Base-by-base conservation (phyloP, 2,329 filamentous ascomycete species). In the Fusarium chaquense region DNA sequence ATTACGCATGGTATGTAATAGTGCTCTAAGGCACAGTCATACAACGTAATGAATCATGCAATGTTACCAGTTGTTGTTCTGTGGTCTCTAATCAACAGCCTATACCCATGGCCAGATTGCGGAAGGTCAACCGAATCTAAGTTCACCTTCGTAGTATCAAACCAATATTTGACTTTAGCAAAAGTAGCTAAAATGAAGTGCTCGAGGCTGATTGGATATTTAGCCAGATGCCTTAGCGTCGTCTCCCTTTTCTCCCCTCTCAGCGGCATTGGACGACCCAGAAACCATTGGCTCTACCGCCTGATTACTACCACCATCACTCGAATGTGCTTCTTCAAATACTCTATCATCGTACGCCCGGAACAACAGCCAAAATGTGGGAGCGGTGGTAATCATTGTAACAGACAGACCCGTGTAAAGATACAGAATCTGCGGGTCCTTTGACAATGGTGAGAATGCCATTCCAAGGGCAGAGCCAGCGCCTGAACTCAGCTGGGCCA, bases 381-480 rank as follows among this genome's bases (percentile, higher is more conserved):
- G 52, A 6, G 52, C 52, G 2, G 40, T 55, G 2, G 20, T 5
- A 22, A 55, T 55, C 52, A 55, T 46, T 11, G 40, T 55, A 1
- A 55, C 40, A 5, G 52, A 45, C 9, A 55, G 46, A 4, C 52
- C 52, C 1, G 40, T 46, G 22, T 55, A 55, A 4, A 55, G 52
- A 36, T 55, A 55, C 0, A 55, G 30, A 26, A 46, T 55, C 10
- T 55, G 52, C 13, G 52, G 40, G 16, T 55, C 52, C 13, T 46
- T 55, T 3, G 52, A 55, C 30, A 55, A 10, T 6, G 40, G 40
- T 1, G 52, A 55, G 8, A 45, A 46, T 15, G 52, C 52, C 52
- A 55, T 55, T 12, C 52, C 40, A 20, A 55, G 52, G 6, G 52
- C 52, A 12, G 52, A 55, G 6, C 52, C 40, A 46, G 52, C 52